phyloP scores from a whole-genome alignment of 768 basidiomycete genomes.

The Mycena belliarum region DNA sequence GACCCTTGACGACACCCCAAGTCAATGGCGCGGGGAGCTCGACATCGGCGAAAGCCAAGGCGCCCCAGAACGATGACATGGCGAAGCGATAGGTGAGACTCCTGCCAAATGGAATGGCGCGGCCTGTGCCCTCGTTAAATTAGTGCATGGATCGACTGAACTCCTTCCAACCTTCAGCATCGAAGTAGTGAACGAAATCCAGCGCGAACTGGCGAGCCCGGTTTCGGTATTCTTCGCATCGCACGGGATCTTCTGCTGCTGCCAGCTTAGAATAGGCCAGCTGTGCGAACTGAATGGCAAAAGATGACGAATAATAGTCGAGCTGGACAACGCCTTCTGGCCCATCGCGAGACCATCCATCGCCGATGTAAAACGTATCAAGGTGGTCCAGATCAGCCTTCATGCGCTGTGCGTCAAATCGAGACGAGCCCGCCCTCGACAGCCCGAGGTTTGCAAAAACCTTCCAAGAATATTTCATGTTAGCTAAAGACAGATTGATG shows the following conservation, averaged over 20 bases:
- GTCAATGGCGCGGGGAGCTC: constrained; percentile 68
- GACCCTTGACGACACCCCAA: constrained; percentile 75
- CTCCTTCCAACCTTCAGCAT: constrained; percentile 55
- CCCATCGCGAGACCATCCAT: constrained; percentile 78
- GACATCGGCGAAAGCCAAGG: constrained; percentile 70
- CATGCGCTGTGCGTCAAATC: constrained; percentile 61
- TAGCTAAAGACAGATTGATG: not conserved
- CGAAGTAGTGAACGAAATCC: constrained; percentile 78
- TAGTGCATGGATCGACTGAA: not conserved
- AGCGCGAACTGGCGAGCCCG: constrained; percentile 62
- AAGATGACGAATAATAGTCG: constrained; percentile 79
- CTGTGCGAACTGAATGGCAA: constrained; percentile 78
- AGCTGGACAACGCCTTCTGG: constrained; percentile 78
- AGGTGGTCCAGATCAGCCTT: constrained; percentile 74
- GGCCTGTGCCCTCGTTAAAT: constrained; percentile 41
- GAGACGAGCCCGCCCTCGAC: constrained; percentile 57
- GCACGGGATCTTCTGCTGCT: constrained; percentile 58
- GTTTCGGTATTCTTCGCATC: constrained; percentile 65
- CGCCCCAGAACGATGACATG: constrained; percentile 82
- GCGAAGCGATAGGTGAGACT: constrained; percentile 80
- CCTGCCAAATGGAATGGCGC: constrained; percentile 74
- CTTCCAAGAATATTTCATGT: constrained; percentile 32
- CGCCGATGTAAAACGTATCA: constrained; percentile 76
- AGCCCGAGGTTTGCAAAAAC: constrained; percentile 78
- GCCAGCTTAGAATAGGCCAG: constrained; percentile 70